Percentiles rank a stretch among this genome's conserved stretches.
Conservation (phyloP, 2,329 filamentous ascomycete species). For the Colletotrichum abscissum region DNA sequence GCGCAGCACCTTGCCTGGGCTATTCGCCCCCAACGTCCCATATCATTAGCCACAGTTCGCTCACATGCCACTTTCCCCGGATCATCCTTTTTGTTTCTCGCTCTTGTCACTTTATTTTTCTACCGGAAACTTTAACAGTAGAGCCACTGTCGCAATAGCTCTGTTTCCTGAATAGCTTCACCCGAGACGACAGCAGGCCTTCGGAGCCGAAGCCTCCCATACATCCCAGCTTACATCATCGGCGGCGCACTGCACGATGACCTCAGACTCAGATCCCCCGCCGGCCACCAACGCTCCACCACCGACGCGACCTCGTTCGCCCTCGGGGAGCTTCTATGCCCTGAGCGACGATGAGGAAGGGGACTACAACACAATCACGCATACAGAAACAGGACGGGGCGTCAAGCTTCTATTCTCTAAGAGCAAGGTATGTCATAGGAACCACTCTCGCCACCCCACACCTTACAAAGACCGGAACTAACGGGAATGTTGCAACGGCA, state of each 20-base stretch:
- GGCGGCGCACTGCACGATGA: conserved; percentile 26
- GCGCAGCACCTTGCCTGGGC: neutral
- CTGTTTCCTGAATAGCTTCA: conserved; percentile 13
- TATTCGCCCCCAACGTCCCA: conserved; percentile 16
- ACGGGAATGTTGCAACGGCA: conserved; percentile 34
- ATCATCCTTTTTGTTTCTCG: neutral
- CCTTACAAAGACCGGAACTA: conserved; percentile 8
- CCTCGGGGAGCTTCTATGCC: conserved; percentile 91
- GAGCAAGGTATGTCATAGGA: conserved; percentile 77
- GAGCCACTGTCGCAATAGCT: conserved; percentile 2
- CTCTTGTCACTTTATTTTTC: neutral
- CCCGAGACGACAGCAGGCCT: conserved; percentile 10
- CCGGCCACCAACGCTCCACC: conserved; percentile 32
- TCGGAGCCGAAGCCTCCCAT: conserved; percentile 1
- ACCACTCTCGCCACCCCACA: conserved; percentile 19
- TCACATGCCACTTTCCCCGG: conserved; percentile 20
- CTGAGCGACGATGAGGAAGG: conserved; percentile 96
- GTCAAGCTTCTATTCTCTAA: conserved; percentile 97
- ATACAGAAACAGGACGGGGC: conserved; percentile 79
- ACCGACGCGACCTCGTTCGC: conserved; percentile 67
- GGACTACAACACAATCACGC: conserved; percentile 93
- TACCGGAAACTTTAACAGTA: neutral
- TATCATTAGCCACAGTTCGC: conserved; percentile 30
- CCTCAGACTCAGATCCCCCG: conserved; percentile 36
- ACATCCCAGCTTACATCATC: conserved; percentile 21